phyloP scores from a whole-genome alignment of 2,329 filamentous ascomycete genomes.

The Gnomoniopsis smithogilvyi region DNA sequence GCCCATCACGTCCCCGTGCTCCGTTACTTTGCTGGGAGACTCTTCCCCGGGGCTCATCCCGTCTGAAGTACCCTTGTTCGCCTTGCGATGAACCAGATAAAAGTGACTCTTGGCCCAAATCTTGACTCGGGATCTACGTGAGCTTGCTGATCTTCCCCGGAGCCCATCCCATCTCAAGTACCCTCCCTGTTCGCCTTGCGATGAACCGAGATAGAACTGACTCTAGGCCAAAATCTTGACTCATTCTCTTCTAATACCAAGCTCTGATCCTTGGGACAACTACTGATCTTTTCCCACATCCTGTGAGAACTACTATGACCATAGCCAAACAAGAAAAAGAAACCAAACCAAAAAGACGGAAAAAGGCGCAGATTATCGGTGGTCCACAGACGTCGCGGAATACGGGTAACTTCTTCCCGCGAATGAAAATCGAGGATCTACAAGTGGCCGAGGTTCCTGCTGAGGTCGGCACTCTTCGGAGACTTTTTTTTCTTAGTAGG shows the following conservation, averaged over 20 bases:
- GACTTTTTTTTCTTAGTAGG: too few relatives aligned
- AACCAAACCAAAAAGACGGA: too few relatives aligned
- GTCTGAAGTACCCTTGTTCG: constrained; percentile 6
- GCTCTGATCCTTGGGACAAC: constrained; percentile 11
- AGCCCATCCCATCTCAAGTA: background rate
- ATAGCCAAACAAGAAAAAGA: background rate
- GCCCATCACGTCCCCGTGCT: background rate
- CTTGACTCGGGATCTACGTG: background rate
- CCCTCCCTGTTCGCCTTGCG: constrained; percentile 7
- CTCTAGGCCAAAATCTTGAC: constrained; percentile 13
- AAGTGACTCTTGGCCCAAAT: background rate
- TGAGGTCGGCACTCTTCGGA: background rate
- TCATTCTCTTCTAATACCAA: constrained; percentile 10
- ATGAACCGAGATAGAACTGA: constrained; percentile 4
- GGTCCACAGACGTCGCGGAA: constrained; percentile 8
- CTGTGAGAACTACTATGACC: background rate
- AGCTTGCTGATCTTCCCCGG: background rate
- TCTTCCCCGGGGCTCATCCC: too few relatives aligned
- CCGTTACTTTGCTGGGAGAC: too few relatives aligned
- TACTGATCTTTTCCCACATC: background rate
- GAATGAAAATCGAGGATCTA: constrained; percentile 4
- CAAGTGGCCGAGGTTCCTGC: background rate
- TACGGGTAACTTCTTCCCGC: constrained; percentile 13
- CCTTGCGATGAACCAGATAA: constrained; percentile 9
- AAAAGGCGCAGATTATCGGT: background rate